Base-by-base conservation (phyloP, 2,329 filamentous ascomycete genomes). In the Colletotrichum sp. region DNA sequence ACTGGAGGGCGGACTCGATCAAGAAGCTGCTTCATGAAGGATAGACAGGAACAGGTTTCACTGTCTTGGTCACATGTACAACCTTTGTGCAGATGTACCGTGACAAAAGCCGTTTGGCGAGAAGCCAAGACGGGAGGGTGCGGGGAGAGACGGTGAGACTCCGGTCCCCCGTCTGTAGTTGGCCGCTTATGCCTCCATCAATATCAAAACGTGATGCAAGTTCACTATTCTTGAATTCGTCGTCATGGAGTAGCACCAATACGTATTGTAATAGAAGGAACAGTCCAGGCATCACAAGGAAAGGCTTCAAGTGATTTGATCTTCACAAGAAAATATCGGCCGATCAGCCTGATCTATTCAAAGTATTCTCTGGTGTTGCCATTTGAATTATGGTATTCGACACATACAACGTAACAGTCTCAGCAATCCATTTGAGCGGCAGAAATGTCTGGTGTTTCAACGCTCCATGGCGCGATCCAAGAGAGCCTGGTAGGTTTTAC, bases 141-240 rank as follows among this genome's bases (percentile, higher is more conserved):
- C 16, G 7, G 36, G 16, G 1, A 39, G 36, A 9, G 1, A 39
- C 16, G 36, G 0, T 5, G 1, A 2, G 34, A 36, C 34, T 36
- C 1, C 34, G 34, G 34, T 36, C 34, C 34, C 13, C 34, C 0
- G 3, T 36, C 13, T 16, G 0, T 36, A 36, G 34, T 36, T 0
- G 34, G 34, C 34, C 15, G 34, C 3, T 8, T 7, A 1, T 36
- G 15, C 36, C 36, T 18, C 15, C 4, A 39, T 39, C 36, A 39
- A 0, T 3, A 39, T 0, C 0, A 0, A 16, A 39, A 39, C 0
- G 36, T 39, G 15, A 39, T 39, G 4, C 36, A 18, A 5, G 0
- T 39, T 39, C 36, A 0, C 0, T 16, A 18, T 0, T 1, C 0
- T 39, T 39, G 15, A 39, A 39, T 1, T 8, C 0, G 1, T 39